Percentiles rank a stretch among this genome's conserved stretches.
phyloP scores from a whole-genome alignment of 1,284 basidiomycete genomes.

The Testicularia cyperi region DNA sequence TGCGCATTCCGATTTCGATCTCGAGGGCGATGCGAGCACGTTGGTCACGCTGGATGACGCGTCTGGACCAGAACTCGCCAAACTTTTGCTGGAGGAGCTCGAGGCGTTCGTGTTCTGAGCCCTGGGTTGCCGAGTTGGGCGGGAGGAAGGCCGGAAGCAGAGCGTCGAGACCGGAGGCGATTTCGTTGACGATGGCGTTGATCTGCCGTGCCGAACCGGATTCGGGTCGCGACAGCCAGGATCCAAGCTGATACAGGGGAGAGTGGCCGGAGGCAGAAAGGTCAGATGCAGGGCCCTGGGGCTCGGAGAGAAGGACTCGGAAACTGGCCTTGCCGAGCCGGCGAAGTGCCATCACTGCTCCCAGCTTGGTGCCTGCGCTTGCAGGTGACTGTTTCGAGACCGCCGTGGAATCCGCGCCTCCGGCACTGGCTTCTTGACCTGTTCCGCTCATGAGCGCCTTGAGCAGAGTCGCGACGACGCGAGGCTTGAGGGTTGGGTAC shows the following conservation, averaged over 20 bases:
- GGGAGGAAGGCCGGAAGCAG: constrained; percentile 32
- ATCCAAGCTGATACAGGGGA: constrained; percentile 33
- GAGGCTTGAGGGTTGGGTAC: constrained; percentile 80
- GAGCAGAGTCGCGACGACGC: constrained; percentile 88
- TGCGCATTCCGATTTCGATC: constrained; percentile 29
- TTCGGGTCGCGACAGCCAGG: constrained; percentile 21
- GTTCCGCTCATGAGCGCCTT: constrained; percentile 72
- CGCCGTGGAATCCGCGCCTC: no score
- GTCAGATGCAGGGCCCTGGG: constrained; percentile 17
- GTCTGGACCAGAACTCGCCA: constrained; percentile 35
- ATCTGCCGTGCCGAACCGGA: background rate
- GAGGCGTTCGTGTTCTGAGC: constrained; percentile 11
- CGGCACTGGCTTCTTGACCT: constrained; percentile 5
- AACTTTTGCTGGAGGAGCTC: constrained; percentile 9
- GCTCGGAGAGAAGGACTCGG: constrained; percentile 38
- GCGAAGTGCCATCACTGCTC: constrained; percentile 52
- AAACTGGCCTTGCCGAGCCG: constrained; percentile 50
- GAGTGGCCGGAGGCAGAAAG: constrained; percentile 11
- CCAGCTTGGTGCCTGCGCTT: constrained; percentile 50
- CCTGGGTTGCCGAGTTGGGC: constrained; percentile 12
- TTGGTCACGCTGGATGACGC: constrained; percentile 14
- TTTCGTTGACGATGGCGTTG: constrained; percentile 15
- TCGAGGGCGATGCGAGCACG: constrained; percentile 30
- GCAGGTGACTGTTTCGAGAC: constrained; percentile 16
- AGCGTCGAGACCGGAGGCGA: constrained; percentile 22